Percentiles rank a stretch among this genome's conserved stretches.
Evolutionary conservation across 2,329 filamentous ascomycete species (phyloP).

Genomic region (Aspergillus sp.): DNA sequence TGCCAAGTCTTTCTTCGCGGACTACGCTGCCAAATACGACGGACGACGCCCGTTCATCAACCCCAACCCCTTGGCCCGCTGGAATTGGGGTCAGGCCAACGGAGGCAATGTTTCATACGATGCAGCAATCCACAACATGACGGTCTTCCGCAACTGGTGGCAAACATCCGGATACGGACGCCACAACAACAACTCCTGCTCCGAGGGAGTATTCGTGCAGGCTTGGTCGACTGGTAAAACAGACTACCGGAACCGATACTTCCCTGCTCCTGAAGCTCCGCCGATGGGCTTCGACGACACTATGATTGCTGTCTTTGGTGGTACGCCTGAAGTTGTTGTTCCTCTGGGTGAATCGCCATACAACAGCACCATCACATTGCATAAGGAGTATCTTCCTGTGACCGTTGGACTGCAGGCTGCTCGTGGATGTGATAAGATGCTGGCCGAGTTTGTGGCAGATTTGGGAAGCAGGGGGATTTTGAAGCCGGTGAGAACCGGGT

Average conservation of each 20-base stretch:
- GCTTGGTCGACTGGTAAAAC: conserved; percentile 12
- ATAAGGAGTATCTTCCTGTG: conserved; percentile 29
- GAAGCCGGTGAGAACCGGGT: conserved; percentile 17
- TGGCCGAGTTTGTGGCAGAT: conserved; percentile 23
- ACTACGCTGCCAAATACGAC: conserved; percentile 17
- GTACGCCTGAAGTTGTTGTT: conserved; percentile 23
- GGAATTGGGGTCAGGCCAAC: conserved; percentile 15
- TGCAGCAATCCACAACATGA: conserved; percentile 26
- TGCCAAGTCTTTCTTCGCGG: conserved; percentile 17
- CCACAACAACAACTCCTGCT: conserved; percentile 20
- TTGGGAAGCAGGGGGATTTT: conserved; percentile 21
- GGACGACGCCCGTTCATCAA: conserved; percentile 25
- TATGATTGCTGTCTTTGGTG: conserved; percentile 19
- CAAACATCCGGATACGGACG: conserved; percentile 20
- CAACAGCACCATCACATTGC: conserved; percentile 17
- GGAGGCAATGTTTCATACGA: conserved; percentile 4
- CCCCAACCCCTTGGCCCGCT: conserved; percentile 21
- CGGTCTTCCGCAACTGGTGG: conserved; percentile 30
- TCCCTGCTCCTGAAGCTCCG: conserved; percentile 8
- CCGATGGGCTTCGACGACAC: conserved; percentile 16
- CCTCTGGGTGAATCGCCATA: conserved; percentile 20
- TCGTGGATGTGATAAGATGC: conserved; percentile 28
- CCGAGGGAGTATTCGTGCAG: conserved; percentile 28
- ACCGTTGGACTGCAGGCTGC: conserved; percentile 25
- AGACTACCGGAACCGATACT: conserved; percentile 16